Evolutionary conservation across 768 basidiomycete genomes (phyloP), one percentile per base, ranked within the genome.

Genomic region (Udeniomyces megalosporus): DNA sequence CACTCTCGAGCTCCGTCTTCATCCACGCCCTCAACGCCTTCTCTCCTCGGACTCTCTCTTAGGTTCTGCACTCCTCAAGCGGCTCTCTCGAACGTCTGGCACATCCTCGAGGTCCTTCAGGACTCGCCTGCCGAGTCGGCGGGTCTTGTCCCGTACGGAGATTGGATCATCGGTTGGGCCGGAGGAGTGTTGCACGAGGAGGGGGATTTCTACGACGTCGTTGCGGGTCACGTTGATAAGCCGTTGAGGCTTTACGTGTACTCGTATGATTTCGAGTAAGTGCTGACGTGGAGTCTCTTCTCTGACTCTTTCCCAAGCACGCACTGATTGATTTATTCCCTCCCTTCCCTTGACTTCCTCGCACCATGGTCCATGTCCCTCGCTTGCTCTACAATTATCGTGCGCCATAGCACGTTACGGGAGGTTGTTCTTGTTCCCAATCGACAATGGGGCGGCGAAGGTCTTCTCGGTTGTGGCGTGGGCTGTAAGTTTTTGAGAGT

Each of bases 401-500:
- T 54, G 28, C 20, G 3, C 24, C 68, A 60, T 68, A 95, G 91
- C 72, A 86, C 89, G 46, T 79, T 93, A 51, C 79, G 91, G 66
- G 91, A 96, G 71, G 90, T 93, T 17, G 88, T 96, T 34, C 75
- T 96, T 24, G 88, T 96, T 55, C 93, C 95, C 11, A 96, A 96
- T 73, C 80, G 91, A 52, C 88, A 93, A 68, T 96, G 95, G 92
- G 93, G 93, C 50, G 93, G 93, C 10, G 92, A 92, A 71, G 93
- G 93, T 0, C 78, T 99, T 32, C 77, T 99, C 14, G 93, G 93
- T 48, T 96, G 92, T 68, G 85, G 96, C 31, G 95, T 97, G 50
- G 93, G 93, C 84, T 92, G 86, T 71, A 91, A 91, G 4, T 80
- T 95, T 22, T 76, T 97, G 38, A n/a, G n/a, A n/a, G n/a, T n/a